Percentiles rank a stretch among this genome's conserved stretches.
Conservation (phyloP, 345 rosid genomes). For the Anacardium occidentale region DNA sequence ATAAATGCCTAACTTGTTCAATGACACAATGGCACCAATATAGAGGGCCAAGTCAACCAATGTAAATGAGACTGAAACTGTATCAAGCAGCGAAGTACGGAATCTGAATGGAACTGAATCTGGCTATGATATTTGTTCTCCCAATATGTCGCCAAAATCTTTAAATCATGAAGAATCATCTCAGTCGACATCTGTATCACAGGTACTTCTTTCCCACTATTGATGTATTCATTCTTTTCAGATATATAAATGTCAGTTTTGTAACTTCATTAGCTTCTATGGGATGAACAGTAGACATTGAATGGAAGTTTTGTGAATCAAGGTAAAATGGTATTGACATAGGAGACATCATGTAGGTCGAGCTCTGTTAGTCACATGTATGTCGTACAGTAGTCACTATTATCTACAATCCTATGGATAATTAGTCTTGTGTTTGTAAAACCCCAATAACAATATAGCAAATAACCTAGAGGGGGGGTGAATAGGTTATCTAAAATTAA, state of each 20-base stretch:
- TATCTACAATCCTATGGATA: too few relatives aligned
- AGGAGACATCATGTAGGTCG: not conserved
- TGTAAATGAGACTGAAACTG: constrained; percentile 53
- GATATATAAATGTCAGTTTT: not conserved
- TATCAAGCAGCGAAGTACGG: constrained; percentile 32
- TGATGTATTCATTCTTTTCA: not conserved
- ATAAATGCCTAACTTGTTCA: constrained; percentile 2
- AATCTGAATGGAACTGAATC: constrained; percentile 56
- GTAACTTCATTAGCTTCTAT: not conserved
- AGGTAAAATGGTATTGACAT: constrained; percentile 2
- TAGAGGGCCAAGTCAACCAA: constrained; percentile 68
- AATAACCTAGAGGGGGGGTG: too few relatives aligned
- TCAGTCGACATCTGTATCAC: constrained; percentile 39
- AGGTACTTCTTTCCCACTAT: constrained; percentile 44
- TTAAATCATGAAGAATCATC: constrained; percentile 43
- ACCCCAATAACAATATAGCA: too few relatives aligned
- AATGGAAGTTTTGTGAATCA: not conserved
- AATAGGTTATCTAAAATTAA: too few relatives aligned
- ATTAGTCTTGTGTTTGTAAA: too few relatives aligned
- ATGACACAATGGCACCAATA: constrained; percentile 18
- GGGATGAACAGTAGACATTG: not conserved
- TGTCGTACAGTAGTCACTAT: too few relatives aligned
- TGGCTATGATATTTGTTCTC: constrained; percentile 35
- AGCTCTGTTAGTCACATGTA: too few relatives aligned
- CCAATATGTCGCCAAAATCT: constrained; percentile 47